A percentile compares a stretch with the other conserved stretches of the same genome.
These are phyloP conservation scores for Cryphonectria parasitica DNA, from an alignment of 2,329 filamentous ascomycete species.

Conservation along the genomic window DNA sequence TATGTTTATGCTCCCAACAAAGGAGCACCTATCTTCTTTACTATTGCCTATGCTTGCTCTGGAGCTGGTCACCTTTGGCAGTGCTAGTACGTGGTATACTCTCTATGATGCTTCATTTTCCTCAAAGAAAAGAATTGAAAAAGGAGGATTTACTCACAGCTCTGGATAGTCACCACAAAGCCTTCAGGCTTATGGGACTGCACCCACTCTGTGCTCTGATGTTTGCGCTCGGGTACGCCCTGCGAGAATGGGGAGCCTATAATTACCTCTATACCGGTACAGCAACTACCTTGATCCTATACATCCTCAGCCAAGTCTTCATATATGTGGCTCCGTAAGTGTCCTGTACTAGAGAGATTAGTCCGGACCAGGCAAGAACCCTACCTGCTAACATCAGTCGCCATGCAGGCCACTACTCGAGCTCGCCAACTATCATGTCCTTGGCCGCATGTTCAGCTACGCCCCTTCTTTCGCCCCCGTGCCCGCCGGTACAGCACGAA, in stretches of 20 bases:
- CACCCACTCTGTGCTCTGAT: slow-evolving; percentile 54
- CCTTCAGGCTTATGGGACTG: slow-evolving; percentile 54
- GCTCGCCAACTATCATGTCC: slow-evolving; percentile 59
- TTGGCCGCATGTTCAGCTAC: slow-evolving; percentile 60
- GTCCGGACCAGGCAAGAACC: not conserved
- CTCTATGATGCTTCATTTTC: not conserved
- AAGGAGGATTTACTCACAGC: not conserved
- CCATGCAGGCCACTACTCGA: slow-evolving; percentile 47
- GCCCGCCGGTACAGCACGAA: slow-evolving; percentile 43
- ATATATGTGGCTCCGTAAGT: slow-evolving; percentile 45
- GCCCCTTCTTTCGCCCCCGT: slow-evolving; percentile 57
- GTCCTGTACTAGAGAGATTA: not conserved
- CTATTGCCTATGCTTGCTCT: slow-evolving; percentile 51
- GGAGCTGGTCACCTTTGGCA: slow-evolving; percentile 57
- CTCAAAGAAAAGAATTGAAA: too few relatives aligned
- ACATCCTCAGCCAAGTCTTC: slow-evolving; percentile 41
- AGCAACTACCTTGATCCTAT: slow-evolving; percentile 37
- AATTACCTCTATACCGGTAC: slow-evolving; percentile 46
- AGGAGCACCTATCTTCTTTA: slow-evolving; percentile 56
- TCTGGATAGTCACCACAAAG: slow-evolving; percentile 51
- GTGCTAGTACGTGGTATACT: slow-evolving; percentile 42
- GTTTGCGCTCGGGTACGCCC: slow-evolving; percentile 57
- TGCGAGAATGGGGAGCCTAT: slow-evolving; percentile 55
- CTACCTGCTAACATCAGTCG: not conserved
- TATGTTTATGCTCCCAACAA: slow-evolving; percentile 59